Percentiles rank a stretch among this genome's conserved stretches.
Conservation (phyloP, 805 yeast species). For the Yarrowia osloensis region DNA sequence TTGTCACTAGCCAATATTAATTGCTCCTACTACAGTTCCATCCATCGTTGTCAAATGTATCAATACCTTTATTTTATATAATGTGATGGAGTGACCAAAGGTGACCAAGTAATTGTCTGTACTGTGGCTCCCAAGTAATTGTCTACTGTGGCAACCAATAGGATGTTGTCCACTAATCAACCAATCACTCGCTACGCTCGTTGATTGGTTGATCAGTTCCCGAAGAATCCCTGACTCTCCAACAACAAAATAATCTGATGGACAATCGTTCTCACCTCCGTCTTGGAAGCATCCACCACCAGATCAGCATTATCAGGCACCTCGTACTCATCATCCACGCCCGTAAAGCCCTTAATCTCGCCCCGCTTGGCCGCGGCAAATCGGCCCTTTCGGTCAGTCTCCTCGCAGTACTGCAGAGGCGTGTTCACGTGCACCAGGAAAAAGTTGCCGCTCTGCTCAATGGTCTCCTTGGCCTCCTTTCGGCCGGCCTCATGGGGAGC, state of each 20-base stretch:
- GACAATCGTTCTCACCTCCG: constrained; percentile 67
- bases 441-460: constrained; percentile 55
- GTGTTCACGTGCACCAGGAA: constrained; percentile 55
- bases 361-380: constrained; percentile 50
- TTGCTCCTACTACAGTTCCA: too few species aligned
- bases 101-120: too few species aligned
- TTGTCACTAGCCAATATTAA: too few species aligned
- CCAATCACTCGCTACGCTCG: neutral
- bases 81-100: too few species aligned
- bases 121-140: too few species aligned
- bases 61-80: too few species aligned
- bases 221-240: constrained; percentile 81
- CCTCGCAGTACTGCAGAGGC: constrained; percentile 49
- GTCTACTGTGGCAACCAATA: too few species aligned
- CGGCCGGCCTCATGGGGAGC: constrained; percentile 52
- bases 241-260: constrained; percentile 71
- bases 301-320: constrained; percentile 59
- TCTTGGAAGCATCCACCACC: constrained; percentile 54
- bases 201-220: constrained; percentile 36
- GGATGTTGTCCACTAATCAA: neutral
- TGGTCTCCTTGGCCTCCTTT: constrained; percentile 47
- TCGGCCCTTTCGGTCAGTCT: constrained; percentile 55
- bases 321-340: constrained; percentile 51
- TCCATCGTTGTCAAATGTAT: too few species aligned
- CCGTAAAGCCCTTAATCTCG: constrained; percentile 52